Evolutionary conservation across 306 rosid genomes (phyloP).

Genomic region (Dryas drummondii): DNA sequence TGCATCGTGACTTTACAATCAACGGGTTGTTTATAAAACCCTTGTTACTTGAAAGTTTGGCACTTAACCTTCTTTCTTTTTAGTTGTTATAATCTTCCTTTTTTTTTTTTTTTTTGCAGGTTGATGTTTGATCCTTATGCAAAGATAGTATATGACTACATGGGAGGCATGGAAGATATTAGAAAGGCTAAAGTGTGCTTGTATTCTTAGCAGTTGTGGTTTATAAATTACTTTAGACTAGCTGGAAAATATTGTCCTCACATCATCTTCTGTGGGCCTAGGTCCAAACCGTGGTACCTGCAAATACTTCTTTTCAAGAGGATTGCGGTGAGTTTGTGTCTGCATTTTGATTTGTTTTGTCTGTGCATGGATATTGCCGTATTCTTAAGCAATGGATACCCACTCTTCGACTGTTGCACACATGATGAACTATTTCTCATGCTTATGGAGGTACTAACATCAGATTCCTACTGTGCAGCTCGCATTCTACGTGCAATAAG

Average conservation of each 20-base stretch:
- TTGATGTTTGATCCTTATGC: conserved; percentile 80
- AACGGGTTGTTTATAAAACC: conserved; percentile 62
- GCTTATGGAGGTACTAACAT: conserved; percentile 11
- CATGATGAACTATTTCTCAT: neutral
- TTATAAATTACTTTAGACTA: conserved; percentile 31
- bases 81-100: neutral
- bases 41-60: conserved; percentile 29
- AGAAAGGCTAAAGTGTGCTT: conserved; percentile 62
- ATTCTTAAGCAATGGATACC: neutral
- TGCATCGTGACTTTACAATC: conserved; percentile 83
- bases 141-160: conserved; percentile 68
- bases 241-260: conserved; percentile 29
- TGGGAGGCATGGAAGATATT: conserved; percentile 84
- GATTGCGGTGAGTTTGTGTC: conserved; percentile 69
- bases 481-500: conserved; percentile 88
- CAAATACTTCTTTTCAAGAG: conserved; percentile 71
- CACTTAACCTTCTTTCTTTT: conserved; percentile 17
- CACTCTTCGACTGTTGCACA: neutral
- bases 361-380: neutral
- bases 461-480: conserved; percentile 53
- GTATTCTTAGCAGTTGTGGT: conserved; percentile 35
- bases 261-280: conserved; percentile 44
- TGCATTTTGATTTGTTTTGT: conserved; percentile 22
- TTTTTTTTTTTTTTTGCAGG: conserved; percentile 44
- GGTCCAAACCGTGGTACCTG: conserved; percentile 78